Conservation (phyloP, 768 basidiomycete genomes). For the Lentinula aciculospora region DNA sequence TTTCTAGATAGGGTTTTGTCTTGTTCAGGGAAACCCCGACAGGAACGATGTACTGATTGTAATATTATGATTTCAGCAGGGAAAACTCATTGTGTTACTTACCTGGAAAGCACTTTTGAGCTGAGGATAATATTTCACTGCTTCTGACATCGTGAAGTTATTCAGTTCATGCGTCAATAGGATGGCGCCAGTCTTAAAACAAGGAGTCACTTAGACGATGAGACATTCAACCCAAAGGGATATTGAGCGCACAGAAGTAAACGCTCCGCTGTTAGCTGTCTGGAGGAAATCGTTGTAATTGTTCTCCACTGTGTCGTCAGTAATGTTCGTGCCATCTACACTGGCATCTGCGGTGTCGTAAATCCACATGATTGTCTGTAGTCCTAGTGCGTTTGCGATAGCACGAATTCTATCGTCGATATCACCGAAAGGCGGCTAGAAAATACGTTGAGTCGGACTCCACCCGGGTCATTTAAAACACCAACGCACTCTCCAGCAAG, state of each 20-base stretch:
- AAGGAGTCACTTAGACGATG: constrained; percentile 17
- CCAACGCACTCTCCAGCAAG: constrained; percentile 48
- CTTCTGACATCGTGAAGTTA: constrained; percentile 58
- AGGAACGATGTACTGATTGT: constrained; percentile 47
- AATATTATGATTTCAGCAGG: neutral
- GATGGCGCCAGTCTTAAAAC: constrained; percentile 43
- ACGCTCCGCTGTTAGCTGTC: constrained; percentile 39
- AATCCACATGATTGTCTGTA: constrained; percentile 71
- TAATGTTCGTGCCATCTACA: constrained; percentile 16
- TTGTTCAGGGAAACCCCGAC: constrained; percentile 46
- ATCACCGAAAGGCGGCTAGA: constrained; percentile 59
- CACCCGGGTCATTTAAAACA: neutral
- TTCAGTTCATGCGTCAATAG: constrained; percentile 56
- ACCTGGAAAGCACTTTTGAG: constrained; percentile 39
- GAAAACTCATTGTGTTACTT: neutral
- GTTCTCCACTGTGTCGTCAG: constrained; percentile 37
- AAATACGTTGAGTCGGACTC: neutral
- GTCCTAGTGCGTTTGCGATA: constrained; percentile 60
- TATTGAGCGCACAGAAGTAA: constrained; percentile 24
- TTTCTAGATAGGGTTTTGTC: constrained; percentile 48
- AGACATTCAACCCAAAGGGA: constrained; percentile 5
- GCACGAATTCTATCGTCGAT: constrained; percentile 72
- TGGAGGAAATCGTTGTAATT: constrained; percentile 52
- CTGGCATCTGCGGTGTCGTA: constrained; percentile 54
- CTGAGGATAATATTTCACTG: constrained; percentile 41